Base-by-base conservation (phyloP, 2,329 filamentous ascomycete species). In the Venturia nashicola region DNA sequence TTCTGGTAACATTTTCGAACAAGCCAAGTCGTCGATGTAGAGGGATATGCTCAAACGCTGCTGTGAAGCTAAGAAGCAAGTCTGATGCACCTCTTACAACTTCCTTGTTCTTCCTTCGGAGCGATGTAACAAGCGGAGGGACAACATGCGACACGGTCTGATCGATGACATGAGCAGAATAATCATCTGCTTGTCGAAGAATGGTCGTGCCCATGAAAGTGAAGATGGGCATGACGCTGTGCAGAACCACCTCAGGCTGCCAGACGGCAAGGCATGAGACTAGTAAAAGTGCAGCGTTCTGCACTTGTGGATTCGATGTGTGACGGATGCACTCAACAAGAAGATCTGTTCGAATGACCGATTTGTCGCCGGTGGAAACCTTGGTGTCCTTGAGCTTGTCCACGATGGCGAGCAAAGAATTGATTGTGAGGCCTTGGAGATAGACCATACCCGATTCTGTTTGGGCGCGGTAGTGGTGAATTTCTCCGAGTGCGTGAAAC, bases 211-310 rank as follows among this genome's bases (percentile, higher is more conserved):
- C 91, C 87, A 97, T 97, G 73, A 97, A 97, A 0, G 94, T 97
- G 77, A 99, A 99, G 62, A 99, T 93, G 14, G 94, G 94, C 94
- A 99, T 99, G 63, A 99, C 90, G 69, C 91, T 97, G 76, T 99
- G 93, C 65, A 99, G 81, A 3, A 99, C 90, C 59, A 96, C 79
- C 73, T 96, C 92, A 0, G 95, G 94, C 0, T 91, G 90, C 68
- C 92, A 89, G 46, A 88, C 88, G 27, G 94, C 93, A 48, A 99
- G 80, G 64, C 86, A 88, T 32, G 93, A 91, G 65, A 97, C 90
- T 34, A 99, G 80, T 9, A 97, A 83, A 16, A 99, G 80, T 4
- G 94, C 92, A 6, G 88, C 86, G 71, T 96, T 97, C 72, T 97
- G 95, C 7, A 99, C 91, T 67, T 96, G 91, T 0, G 92, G 91